Percentiles rank a stretch among this genome's conserved stretches.
These are phyloP conservation scores for Colletotrichum ledebouriae DNA, from an alignment of 2,329 filamentous ascomycete genomes.

Conservation along the genomic window DNA sequence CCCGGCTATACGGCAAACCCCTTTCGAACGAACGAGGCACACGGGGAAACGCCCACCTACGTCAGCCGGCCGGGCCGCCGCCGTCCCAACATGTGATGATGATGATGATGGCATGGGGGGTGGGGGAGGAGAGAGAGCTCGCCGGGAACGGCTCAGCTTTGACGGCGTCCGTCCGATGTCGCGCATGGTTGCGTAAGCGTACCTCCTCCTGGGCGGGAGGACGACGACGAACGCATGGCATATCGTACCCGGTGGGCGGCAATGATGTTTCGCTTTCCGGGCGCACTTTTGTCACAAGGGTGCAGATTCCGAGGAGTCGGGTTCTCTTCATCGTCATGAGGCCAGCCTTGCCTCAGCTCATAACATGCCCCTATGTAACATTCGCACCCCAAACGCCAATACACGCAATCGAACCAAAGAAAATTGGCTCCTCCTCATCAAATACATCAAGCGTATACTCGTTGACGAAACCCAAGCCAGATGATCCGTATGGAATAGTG, in stretches of 20 bases:
- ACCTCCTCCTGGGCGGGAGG: too few species aligned
- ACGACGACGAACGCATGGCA: too few species aligned
- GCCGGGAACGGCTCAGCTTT: constrained; percentile 13
- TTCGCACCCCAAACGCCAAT: background rate
- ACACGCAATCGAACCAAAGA: background rate
- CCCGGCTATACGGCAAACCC: constrained; percentile 9
- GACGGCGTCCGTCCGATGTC: background rate
- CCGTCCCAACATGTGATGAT: constrained; percentile 7
- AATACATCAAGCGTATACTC: constrained; percentile 14
- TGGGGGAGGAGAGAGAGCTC: too few species aligned
- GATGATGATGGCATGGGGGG: background rate
- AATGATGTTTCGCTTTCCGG: too few species aligned
- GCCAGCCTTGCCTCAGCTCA: too few species aligned
- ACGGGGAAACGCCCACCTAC: background rate
- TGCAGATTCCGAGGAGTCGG: too few species aligned
- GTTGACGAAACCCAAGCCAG: background rate
- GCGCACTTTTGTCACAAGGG: too few species aligned
- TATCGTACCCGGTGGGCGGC: too few species aligned
- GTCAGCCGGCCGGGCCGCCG: background rate
- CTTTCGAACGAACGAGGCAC: background rate
- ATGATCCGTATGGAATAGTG: too few species aligned
- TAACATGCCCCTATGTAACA: too few species aligned
- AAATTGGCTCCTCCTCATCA: constrained; percentile 11
- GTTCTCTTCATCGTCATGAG: too few species aligned
- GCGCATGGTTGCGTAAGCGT: too few species aligned